phyloP scores from a whole-genome alignment of 73 alveolate species.

The Paramecium tetraurelia region DNA sequence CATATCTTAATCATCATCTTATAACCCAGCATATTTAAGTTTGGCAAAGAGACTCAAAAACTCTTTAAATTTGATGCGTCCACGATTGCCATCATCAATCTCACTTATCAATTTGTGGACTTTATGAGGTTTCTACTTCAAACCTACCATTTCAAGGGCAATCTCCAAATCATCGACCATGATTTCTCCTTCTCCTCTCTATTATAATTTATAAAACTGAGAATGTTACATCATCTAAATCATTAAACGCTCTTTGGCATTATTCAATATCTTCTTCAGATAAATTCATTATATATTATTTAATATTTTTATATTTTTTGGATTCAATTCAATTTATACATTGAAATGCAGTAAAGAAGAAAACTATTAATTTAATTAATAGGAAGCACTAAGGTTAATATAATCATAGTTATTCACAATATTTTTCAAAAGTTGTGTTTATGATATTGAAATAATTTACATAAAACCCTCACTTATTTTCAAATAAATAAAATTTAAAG shows the following conservation, averaged over 20 bases:
- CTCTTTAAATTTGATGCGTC: slow-evolving; percentile 1
- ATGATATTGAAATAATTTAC: neutral
- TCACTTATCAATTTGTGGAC: slow-evolving; percentile 2
- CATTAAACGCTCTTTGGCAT: slow-evolving; percentile 1
- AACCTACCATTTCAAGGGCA: neutral
- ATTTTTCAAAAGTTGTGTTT: neutral
- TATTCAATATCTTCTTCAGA: slow-evolving; percentile 23
- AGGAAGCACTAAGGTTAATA: neutral
- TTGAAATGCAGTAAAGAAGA: neutral
- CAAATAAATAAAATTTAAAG: neutral
- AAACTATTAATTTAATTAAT: neutral
- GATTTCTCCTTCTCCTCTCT: slow-evolving; percentile 18
- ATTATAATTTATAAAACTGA: neutral
- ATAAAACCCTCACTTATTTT: neutral
- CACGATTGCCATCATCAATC: neutral
- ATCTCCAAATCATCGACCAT: slow-evolving; percentile 11
- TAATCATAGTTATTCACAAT: neutral
- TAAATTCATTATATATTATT: slow-evolving; percentile 2
- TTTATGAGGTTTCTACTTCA: neutral
- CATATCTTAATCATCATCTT: slow-evolving; percentile 69
- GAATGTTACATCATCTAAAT: neutral
- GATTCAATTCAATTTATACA: neutral
- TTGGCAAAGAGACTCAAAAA: neutral
- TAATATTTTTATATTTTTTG: neutral
- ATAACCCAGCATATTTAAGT: slow-evolving; percentile 18